These are phyloP conservation scores for Elsinoe ampelina DNA, from an alignment of 2,329 filamentous ascomycete species.

Conservation along the genomic window DNA sequence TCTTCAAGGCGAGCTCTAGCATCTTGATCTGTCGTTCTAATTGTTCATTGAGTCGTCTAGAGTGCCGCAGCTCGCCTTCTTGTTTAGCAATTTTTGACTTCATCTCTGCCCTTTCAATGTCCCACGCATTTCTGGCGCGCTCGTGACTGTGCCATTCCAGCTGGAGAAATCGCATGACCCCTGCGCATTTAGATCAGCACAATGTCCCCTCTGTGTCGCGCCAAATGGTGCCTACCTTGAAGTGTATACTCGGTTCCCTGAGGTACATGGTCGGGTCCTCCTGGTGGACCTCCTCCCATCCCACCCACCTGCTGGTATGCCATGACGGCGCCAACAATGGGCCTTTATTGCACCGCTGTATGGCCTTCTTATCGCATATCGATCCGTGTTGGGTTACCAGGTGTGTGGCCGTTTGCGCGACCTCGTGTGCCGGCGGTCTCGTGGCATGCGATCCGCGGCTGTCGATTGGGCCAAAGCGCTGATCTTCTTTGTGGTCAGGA, in stretches of 20 bases:
- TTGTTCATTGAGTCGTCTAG: constrained; percentile 80
- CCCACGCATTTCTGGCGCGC: constrained; percentile 94
- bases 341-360: neutral
- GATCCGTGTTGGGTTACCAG: neutral
- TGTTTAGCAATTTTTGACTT: constrained; percentile 91
- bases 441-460: neutral
- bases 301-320: constrained; percentile 62
- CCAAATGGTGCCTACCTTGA: constrained; percentile 46
- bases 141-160: constrained; percentile 99
- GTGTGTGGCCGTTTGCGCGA: neutral
- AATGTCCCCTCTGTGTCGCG: neutral
- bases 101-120: constrained; percentile 98
- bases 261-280: constrained; percentile 41
- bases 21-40: constrained; percentile 84
- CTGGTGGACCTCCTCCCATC: constrained; percentile 47
- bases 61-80: constrained; percentile 79
- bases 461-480: no score
- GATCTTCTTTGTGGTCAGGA: no score
- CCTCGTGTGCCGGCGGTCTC: neutral
- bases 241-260: constrained; percentile 62
- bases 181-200: constrained; percentile 39
- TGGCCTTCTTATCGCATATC: constrained; percentile 8
- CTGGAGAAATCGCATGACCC: constrained; percentile 98
- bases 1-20: constrained; percentile 78
- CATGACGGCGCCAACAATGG: constrained; percentile 39